These are phyloP conservation scores for Alternaria solani DNA, from an alignment of 2,329 filamentous ascomycete genomes.

Conservation along the genomic window DNA sequence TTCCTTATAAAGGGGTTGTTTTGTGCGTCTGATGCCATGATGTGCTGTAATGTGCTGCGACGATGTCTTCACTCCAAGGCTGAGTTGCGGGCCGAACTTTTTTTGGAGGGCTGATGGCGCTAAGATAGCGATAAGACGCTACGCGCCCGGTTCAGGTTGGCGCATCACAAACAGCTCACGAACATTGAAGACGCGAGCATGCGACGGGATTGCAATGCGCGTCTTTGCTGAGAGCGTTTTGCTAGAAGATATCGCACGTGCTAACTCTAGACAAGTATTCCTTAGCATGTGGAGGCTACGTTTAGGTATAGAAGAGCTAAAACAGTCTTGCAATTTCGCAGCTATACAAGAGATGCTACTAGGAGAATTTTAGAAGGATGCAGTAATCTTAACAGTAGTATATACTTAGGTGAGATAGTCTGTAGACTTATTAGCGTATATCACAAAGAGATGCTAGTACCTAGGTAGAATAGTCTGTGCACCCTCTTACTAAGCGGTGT, in stretches of 20 bases:
- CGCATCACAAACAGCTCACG: neutral
- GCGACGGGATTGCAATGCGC: neutral
- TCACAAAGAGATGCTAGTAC: no score
- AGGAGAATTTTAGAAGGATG: neutral
- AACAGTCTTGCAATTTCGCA: neutral
- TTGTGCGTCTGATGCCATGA: constrained; percentile 52
- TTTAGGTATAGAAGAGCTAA: neutral
- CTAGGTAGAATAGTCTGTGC: neutral
- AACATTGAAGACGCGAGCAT: neutral
- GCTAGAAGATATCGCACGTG: neutral
- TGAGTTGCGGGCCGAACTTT: constrained; percentile 28
- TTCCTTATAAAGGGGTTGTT: constrained; percentile 79
- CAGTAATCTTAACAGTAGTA: neutral
- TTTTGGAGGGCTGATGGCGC: constrained; percentile 22
- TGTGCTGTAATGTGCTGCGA: constrained; percentile 8
- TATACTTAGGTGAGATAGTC: neutral
- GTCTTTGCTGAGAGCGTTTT: neutral
- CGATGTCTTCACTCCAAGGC: constrained; percentile 11
- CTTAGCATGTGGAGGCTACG: neutral
- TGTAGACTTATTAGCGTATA: neutral
- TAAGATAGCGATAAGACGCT: constrained; percentile 29
- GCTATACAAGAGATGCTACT: neutral
- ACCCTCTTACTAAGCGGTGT: neutral
- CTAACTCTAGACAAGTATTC: constrained; percentile 11
- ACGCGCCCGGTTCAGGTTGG: neutral